Conservation (phyloP, 306 rosid species). For the Pterocarpus santalinus region DNA sequence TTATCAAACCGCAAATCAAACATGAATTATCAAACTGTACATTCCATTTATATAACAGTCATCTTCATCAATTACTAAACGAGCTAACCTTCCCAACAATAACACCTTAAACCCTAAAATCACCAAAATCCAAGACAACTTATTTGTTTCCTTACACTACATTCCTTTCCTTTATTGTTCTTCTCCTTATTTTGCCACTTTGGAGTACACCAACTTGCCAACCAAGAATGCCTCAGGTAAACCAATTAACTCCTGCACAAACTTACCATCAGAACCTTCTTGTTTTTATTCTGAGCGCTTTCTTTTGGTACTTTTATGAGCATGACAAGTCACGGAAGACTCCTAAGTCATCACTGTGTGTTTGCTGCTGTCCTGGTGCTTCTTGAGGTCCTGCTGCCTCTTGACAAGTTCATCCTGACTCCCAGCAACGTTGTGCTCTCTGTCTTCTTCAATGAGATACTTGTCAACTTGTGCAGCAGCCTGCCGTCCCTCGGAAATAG, state of each 20-base stretch:
- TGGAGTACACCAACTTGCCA: conserved; percentile 34
- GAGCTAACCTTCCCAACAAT: no score
- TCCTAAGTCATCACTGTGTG: conserved; percentile 67
- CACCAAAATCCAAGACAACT: neutral
- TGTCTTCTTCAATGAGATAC: conserved; percentile 60
- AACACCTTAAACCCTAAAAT: no score
- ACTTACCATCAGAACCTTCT: neutral
- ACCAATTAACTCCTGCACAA: conserved; percentile 5
- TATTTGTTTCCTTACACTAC: neutral
- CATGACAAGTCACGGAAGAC: neutral
- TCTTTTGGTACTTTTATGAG: conserved; percentile 13
- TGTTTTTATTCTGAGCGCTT: neutral
- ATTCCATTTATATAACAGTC: no score
- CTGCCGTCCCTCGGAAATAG: conserved; percentile 93
- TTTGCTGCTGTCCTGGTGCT: conserved; percentile 53
- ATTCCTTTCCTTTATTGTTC: conserved; percentile 1
- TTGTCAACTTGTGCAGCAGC: conserved; percentile 84
- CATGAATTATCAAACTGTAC: no score
- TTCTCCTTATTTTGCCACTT: neutral
- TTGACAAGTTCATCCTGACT: conserved; percentile 47
- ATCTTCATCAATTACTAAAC: no score
- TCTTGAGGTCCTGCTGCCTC: conserved; percentile 13
- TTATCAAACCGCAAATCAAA: no score
- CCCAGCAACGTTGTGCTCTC: conserved; percentile 45
- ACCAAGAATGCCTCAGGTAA: conserved; percentile 35